Percentiles rank a stretch among this genome's conserved stretches.
Evolutionary conservation across 345 rosid genomes (phyloP).

Genomic region (Citrus australasica): DNA sequence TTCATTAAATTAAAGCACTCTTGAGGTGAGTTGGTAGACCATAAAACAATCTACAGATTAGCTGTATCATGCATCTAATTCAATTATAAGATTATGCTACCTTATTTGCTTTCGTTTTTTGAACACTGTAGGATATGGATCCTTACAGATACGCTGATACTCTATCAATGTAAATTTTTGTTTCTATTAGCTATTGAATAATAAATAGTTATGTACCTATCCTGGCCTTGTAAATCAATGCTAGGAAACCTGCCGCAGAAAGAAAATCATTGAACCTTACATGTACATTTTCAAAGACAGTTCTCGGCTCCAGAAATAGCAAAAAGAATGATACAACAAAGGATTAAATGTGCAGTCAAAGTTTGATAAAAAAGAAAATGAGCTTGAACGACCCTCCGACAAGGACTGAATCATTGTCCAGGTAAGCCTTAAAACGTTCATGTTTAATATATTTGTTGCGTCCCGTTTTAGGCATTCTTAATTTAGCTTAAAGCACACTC

Average conservation of each 20-base stretch:
- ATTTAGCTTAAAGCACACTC: slow-evolving; percentile 8
- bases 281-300: background rate
- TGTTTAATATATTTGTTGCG: background rate
- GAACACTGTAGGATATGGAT: background rate
- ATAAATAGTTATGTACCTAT: too few species aligned
- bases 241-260: background rate
- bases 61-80: background rate
- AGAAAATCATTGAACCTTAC: background rate
- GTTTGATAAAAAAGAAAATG: background rate
- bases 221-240: background rate
- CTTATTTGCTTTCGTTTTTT: background rate
- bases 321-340: background rate
- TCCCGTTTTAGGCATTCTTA: background rate
- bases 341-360: background rate
- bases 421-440: background rate
- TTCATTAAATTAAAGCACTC: background rate
- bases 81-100: background rate
- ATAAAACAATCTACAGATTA: background rate
- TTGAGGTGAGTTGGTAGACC: background rate
- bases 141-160: background rate
- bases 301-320: background rate
- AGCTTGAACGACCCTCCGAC: background rate
- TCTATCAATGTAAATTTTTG: background rate
- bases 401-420: background rate
- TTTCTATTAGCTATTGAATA: background rate